These are phyloP conservation scores for Coniochaeta ligniaria DNA, from an alignment of 2,329 filamentous ascomycete species.

Conservation along the genomic window DNA sequence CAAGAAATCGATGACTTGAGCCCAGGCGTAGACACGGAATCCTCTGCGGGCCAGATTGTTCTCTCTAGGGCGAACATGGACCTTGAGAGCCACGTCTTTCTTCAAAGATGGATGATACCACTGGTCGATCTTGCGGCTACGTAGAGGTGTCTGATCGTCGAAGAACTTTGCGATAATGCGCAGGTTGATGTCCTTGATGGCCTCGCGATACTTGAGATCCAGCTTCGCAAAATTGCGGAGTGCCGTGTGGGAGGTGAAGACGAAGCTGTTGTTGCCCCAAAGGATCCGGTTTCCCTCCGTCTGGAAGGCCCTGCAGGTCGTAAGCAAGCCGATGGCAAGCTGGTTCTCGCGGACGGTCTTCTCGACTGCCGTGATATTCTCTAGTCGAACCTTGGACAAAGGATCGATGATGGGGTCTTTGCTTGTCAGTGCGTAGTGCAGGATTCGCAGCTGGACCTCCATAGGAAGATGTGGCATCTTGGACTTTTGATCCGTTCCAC, in stretches of 20 bases:
- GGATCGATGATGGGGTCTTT: slow-evolving; percentile 45
- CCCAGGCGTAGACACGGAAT: slow-evolving; percentile 48
- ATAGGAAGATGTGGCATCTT: slow-evolving; percentile 37
- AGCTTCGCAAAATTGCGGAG: slow-evolving; percentile 42
- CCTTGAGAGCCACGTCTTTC: slow-evolving; percentile 31
- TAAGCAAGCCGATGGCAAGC: slow-evolving; percentile 45
- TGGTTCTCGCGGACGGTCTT: slow-evolving; percentile 32
- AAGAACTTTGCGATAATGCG: slow-evolving; percentile 50
- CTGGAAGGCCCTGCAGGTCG: slow-evolving; percentile 41
- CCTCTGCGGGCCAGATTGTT: slow-evolving; percentile 39
- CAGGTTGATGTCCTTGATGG: slow-evolving; percentile 38
- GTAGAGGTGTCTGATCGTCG: slow-evolving; percentile 35
- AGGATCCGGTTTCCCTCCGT: slow-evolving; percentile 41
- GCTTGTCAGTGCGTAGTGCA: slow-evolving; percentile 43
- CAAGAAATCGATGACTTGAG: slow-evolving; percentile 45
- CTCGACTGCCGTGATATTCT: slow-evolving; percentile 36
- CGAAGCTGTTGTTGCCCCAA: slow-evolving; percentile 45
- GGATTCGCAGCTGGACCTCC: slow-evolving; percentile 44
- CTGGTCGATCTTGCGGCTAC: slow-evolving; percentile 29
- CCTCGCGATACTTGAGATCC: slow-evolving; percentile 30
- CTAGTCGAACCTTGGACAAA: slow-evolving; percentile 33
- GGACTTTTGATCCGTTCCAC: not conserved
- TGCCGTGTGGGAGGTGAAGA: slow-evolving; percentile 45
- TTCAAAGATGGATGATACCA: slow-evolving; percentile 35
- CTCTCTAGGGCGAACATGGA: slow-evolving; percentile 35